Percentiles rank a stretch among this genome's conserved stretches.
Conservation (phyloP, 2,329 filamentous ascomycete species). For the Ceratocystis smalleyi region DNA sequence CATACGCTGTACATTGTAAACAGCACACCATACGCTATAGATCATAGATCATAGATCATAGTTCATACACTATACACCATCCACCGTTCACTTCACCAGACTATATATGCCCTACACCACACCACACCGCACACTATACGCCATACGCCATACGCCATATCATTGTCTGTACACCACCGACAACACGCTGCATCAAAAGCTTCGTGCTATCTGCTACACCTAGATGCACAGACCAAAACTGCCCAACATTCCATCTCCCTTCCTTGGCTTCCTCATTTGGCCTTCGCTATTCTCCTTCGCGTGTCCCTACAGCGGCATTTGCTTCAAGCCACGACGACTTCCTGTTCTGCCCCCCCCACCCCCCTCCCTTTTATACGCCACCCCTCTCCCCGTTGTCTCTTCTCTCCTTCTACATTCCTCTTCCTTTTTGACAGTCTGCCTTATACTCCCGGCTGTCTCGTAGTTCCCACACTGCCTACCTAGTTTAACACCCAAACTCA, state of each 20-base stretch:
- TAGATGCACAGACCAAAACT: not conserved
- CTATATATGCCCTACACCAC: no score
- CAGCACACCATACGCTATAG: no score
- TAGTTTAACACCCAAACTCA: not conserved
- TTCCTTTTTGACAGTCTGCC: not conserved
- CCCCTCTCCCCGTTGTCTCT: not conserved
- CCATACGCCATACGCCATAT: no score
- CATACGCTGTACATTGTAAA: no score
- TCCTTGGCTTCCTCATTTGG: not conserved
- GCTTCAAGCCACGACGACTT: not conserved
- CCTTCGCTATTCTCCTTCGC: not conserved
- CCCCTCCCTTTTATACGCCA: not conserved
- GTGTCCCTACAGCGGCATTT: not conserved
- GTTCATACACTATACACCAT: no score
- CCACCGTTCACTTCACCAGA: no score
- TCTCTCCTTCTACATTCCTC: not conserved
- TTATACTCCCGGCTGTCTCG: not conserved
- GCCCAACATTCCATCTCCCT: not conserved
- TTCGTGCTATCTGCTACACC: no score
- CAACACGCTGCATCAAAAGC: no score
- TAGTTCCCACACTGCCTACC: not conserved
- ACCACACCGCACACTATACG: no score
- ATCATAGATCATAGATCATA: no score
- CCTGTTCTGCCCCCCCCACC: not conserved
- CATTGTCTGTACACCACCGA: no score